These are phyloP conservation scores for Casuarina glauca DNA, from an alignment of 306 rosid genomes.

Conservation along the genomic window DNA sequence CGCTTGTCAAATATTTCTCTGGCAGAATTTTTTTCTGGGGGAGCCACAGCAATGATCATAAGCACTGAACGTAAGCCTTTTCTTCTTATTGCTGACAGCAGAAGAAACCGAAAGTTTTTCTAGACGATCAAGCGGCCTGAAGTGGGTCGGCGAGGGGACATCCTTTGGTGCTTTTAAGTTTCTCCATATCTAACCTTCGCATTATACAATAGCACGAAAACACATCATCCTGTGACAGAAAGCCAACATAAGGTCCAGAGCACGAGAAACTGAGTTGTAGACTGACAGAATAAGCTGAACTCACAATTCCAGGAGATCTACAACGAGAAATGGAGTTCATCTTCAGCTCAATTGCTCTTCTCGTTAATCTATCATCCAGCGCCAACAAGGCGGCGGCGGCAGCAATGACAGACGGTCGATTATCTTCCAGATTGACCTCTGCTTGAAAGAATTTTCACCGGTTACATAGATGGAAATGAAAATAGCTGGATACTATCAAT, in stretches of 20 bases:
- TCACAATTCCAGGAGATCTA: conserved; percentile 51
- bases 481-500: background rate
- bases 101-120: conserved; percentile 46
- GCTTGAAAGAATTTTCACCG: conserved; percentile 19
- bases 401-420: conserved; percentile 72
- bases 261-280: background rate
- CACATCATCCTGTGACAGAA: conserved; percentile 53
- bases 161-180: conserved; percentile 25
- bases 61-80: conserved; percentile 49
- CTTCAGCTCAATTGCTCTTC: conserved; percentile 51
- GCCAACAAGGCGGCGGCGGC: conserved; percentile 69
- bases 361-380: conserved; percentile 50
- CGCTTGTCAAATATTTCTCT: conserved; percentile 21
- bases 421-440: conserved; percentile 63
- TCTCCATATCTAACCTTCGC: conserved; percentile 45
- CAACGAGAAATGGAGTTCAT: conserved; percentile 51
- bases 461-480: background rate
- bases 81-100: conserved; percentile 48
- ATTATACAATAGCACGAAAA: conserved; percentile 50
- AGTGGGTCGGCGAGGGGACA: conserved; percentile 27
- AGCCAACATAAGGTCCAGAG: background rate
- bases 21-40: conserved; percentile 36
- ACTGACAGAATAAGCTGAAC: conserved; percentile 13
- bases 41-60: conserved; percentile 26
- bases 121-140: conserved; percentile 27